These are phyloP conservation scores for Myxozyma neglecta DNA, from an alignment of 805 yeast genomes.

Conservation along the genomic window DNA sequence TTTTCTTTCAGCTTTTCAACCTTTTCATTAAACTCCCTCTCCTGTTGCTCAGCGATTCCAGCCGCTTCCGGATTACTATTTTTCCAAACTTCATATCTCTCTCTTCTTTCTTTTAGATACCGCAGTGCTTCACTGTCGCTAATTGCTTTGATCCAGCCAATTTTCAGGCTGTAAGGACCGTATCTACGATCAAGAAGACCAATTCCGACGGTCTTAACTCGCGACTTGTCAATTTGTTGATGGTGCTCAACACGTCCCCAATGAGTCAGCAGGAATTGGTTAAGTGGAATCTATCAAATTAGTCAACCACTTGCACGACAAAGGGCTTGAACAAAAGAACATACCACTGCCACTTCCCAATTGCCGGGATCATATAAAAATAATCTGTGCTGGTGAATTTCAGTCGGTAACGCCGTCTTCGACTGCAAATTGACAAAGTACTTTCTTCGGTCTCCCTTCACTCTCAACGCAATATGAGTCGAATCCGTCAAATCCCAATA, in stretches of 20 bases:
- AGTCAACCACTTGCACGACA: not conserved
- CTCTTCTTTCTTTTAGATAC: slow-evolving; percentile 9
- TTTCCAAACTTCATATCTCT: slow-evolving; percentile 1
- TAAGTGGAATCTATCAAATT: slow-evolving; percentile 52
- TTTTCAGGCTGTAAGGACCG: slow-evolving; percentile 69
- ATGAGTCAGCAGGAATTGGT: slow-evolving; percentile 79
- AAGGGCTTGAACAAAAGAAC: not conserved
- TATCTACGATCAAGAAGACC: slow-evolving; percentile 75
- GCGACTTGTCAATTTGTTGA: slow-evolving; percentile 60
- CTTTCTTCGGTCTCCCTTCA: slow-evolving; percentile 47
- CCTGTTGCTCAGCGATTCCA: not conserved
- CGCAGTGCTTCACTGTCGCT: slow-evolving; percentile 23
- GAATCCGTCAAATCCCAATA: slow-evolving; percentile 73
- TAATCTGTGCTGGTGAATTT: slow-evolving; percentile 77
- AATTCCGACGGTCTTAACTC: slow-evolving; percentile 70
- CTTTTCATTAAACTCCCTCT: not conserved
- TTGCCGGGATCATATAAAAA: slow-evolving; percentile 68
- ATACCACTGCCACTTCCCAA: slow-evolving; percentile 75
- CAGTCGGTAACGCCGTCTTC: slow-evolving; percentile 73
- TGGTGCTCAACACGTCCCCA: slow-evolving; percentile 65
- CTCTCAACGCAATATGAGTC: slow-evolving; percentile 57
- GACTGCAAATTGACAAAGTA: slow-evolving; percentile 81
- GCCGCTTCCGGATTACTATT: not conserved
- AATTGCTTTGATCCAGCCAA: slow-evolving; percentile 62
- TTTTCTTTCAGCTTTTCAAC: not conserved